Conservation (phyloP, 768 basidiomycete genomes). For the Gloeophyllum trabeum region DNA sequence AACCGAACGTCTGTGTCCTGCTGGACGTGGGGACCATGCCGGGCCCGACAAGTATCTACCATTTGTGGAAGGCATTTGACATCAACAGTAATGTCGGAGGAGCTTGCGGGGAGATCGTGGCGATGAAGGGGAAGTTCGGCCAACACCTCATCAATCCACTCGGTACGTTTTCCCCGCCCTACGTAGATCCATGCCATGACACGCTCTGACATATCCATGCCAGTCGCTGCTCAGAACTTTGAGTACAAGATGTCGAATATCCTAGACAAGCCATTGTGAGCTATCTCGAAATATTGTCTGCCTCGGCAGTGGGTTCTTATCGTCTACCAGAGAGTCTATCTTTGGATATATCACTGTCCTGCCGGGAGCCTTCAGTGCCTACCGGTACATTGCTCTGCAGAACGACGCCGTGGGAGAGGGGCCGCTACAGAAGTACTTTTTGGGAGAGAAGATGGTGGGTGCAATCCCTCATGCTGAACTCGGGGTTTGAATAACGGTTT, state of each 20-base stretch:
- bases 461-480: constrained; percentile 1
- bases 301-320: background rate
- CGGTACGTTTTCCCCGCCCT: constrained; percentile 10
- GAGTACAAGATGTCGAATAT: constrained; percentile 95
- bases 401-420: constrained; percentile 79
- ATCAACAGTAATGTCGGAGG: constrained; percentile 87
- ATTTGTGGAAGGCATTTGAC: constrained; percentile 92
- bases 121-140: constrained; percentile 79
- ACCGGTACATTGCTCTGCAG: constrained; percentile 83
- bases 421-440: constrained; percentile 90
- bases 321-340: constrained; percentile 46
- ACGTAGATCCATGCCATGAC: background rate
- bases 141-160: constrained; percentile 74
- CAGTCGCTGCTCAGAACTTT: constrained; percentile 85
- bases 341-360: constrained; percentile 95
- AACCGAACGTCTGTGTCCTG: constrained; percentile 86
- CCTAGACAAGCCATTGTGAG: constrained; percentile 73
- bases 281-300: too few species aligned
- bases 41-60: constrained; percentile 82
- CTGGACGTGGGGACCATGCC: constrained; percentile 85
- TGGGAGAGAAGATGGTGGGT: constrained; percentile 85
- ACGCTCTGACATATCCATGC: background rate
- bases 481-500: background rate
- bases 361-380: constrained; percentile 88
- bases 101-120: constrained; percentile 94